These are phyloP conservation scores for Avena insularis DNA, from an alignment of 176 grass and related monocot genomes.

Conservation along the genomic window DNA sequence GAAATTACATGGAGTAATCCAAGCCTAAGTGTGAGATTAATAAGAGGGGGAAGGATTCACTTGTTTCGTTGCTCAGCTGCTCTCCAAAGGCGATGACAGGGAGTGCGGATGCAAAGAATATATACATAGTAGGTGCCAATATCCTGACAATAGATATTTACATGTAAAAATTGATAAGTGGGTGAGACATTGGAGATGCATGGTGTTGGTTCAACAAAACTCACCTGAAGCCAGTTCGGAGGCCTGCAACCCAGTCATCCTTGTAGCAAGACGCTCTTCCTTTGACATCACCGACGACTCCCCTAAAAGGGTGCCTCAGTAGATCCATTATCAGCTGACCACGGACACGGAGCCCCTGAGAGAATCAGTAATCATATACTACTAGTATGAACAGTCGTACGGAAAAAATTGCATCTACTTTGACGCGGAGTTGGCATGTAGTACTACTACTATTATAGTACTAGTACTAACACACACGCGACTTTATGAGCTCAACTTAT, in stretches of 20 bases:
- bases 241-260: conserved; percentile 69
- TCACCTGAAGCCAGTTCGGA: conserved; percentile 62
- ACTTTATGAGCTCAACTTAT: background rate
- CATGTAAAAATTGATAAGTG: background rate
- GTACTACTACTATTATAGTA: background rate
- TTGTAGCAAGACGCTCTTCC: conserved; percentile 70
- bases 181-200: background rate
- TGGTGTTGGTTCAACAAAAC: conserved; percentile 2
- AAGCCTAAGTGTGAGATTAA: background rate
- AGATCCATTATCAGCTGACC: conserved; percentile 62
- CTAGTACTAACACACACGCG: background rate
- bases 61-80: conserved; percentile 76
- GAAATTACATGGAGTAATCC: background rate
- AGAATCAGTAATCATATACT: background rate
- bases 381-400: background rate
- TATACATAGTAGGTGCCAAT: conserved; percentile 88
- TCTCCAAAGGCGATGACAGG: conserved; percentile 88
- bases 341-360: no score
- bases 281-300: conserved; percentile 66
- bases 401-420: background rate
- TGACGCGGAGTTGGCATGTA: background rate
- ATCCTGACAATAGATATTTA: conserved; percentile 60
- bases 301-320: conserved; percentile 47
- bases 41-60: conserved; percentile 27
- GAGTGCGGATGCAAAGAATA: conserved; percentile 94